These are phyloP conservation scores for Rhodotorula kratochvilovae DNA, from an alignment of 768 basidiomycete species.

Conservation along the genomic window DNA sequence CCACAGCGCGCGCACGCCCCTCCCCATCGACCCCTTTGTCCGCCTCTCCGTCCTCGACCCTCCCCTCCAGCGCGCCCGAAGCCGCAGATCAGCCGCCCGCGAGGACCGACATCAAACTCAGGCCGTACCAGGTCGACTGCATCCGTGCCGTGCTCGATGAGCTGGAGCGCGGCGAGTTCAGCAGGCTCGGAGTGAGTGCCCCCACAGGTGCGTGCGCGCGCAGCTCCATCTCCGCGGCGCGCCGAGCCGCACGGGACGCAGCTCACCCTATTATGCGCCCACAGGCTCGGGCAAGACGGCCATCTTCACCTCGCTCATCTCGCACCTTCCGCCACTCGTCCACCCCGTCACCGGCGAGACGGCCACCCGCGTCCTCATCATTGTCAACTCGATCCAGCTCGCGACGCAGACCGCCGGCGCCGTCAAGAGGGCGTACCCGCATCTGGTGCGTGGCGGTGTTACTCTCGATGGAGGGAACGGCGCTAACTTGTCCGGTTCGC, in stretches of 20 bases:
- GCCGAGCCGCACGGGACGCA: too few relatives aligned
- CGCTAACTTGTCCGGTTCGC: too few relatives aligned
- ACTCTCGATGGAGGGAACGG: too few relatives aligned
- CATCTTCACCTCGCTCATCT: conserved; percentile 78
- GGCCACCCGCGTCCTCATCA: conserved; percentile 57
- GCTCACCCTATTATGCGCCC: too few relatives aligned
- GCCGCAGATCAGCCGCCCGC: neutral
- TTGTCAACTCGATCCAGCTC: conserved; percentile 85
- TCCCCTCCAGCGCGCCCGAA: neutral
- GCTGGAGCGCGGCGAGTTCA: conserved; percentile 57
- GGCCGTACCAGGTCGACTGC: conserved; percentile 86
- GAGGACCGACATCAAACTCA: conserved; percentile 3
- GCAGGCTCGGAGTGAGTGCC: conserved; percentile 74
- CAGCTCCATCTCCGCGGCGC: neutral
- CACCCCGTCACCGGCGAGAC: conserved; percentile 9
- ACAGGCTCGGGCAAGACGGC: conserved; percentile 86
- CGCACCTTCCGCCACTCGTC: conserved; percentile 54
- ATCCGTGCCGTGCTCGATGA: conserved; percentile 71
- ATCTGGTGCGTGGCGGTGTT: conserved; percentile 54
- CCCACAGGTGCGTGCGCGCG: conserved; percentile 49
- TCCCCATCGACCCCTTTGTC: neutral
- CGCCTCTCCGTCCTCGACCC: too few relatives aligned
- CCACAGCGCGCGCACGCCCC: too few relatives aligned
- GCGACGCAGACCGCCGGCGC: conserved; percentile 79
- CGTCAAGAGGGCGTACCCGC: conserved; percentile 61